Percentiles rank a stretch among this genome's conserved stretches.
Evolutionary conservation across 2,329 filamentous ascomycete genomes (phyloP).

Genomic region (Rosellinia necatrix): DNA sequence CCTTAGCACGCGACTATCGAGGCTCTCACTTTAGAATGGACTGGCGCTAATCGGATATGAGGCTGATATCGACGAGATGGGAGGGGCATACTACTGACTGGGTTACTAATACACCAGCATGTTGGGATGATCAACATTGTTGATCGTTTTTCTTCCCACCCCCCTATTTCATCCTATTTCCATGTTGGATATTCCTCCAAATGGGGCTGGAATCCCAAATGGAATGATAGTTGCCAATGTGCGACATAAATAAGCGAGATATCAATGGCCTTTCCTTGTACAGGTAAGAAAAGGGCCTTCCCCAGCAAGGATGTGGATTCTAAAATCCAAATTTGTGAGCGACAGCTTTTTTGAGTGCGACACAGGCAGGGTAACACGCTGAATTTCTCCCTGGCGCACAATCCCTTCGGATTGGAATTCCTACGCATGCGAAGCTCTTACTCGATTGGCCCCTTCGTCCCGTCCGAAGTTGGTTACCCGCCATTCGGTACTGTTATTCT

Average conservation of each 20-base stretch:
- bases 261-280: not conserved
- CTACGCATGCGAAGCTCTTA: not conserved
- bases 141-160: not conserved
- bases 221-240: constrained; percentile 2
- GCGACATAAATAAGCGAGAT: constrained; percentile 20
- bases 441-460: not conserved
- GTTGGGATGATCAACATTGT: not conserved
- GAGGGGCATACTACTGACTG: not conserved
- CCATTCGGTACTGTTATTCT: not conserved
- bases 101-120: not conserved
- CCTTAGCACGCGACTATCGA: not conserved
- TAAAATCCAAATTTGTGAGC: constrained; percentile 1
- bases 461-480: not conserved
- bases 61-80: not conserved
- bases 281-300: not conserved
- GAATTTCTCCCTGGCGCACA: not conserved
- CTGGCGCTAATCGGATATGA: not conserved
- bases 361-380: constrained; percentile 1
- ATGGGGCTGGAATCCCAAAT: not conserved
- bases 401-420: not conserved
- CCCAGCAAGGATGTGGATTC: not conserved
- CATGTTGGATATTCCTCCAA: not conserved
- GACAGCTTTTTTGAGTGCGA: not conserved
- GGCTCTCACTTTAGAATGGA: not conserved
- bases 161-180: not conserved